A percentile compares a stretch with the other conserved stretches of the same genome.
Evolutionary conservation across 257 asterid genomes (phyloP).

Genomic region (Nicotiana attenuata): DNA sequence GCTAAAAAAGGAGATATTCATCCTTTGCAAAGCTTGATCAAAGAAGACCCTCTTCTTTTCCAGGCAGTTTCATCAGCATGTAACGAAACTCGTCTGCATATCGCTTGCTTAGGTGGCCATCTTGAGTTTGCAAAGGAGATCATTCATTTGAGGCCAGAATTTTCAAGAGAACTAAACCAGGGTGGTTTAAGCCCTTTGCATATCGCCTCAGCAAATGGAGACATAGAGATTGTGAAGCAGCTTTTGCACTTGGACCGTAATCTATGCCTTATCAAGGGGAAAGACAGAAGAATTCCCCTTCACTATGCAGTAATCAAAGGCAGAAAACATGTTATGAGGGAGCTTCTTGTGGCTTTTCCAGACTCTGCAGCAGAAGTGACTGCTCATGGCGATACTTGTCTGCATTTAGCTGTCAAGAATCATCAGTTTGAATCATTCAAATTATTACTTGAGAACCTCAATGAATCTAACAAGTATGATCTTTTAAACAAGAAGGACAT

Average conservation of each 20-base stretch:
- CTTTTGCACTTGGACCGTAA: slow-evolving; percentile 17
- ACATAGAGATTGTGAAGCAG: slow-evolving; percentile 30
- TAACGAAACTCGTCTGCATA: not conserved
- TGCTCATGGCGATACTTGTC: slow-evolving; percentile 30
- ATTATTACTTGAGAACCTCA: slow-evolving; percentile 17
- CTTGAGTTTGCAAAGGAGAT: not conserved
- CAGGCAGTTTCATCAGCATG: not conserved
- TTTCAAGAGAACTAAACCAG: slow-evolving; percentile 6
- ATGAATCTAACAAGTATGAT: slow-evolving; percentile 4
- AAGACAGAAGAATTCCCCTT: slow-evolving; percentile 31
- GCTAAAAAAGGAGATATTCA: not conserved
- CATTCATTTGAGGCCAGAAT: no score
- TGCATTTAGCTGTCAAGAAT: slow-evolving; percentile 31
- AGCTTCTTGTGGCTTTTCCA: slow-evolving; percentile 16
- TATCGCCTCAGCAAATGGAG: slow-evolving; percentile 32
- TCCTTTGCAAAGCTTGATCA: not conserved
- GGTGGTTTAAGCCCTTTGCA: slow-evolving; percentile 35
- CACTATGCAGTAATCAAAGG: slow-evolving; percentile 36
- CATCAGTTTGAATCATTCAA: slow-evolving; percentile 18
- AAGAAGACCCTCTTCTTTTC: not conserved
- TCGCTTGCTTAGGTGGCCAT: not conserved
- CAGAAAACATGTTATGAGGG: slow-evolving; percentile 13
- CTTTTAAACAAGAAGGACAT: slow-evolving; percentile 25
- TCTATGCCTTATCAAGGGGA: slow-evolving; percentile 33
- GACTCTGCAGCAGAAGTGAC: slow-evolving; percentile 25